Percentiles rank a stretch among this genome's conserved stretches.
Evolutionary conservation across 352 stramenopile species (phyloP).

Genomic region (Globisporangium cystogenes): DNA sequence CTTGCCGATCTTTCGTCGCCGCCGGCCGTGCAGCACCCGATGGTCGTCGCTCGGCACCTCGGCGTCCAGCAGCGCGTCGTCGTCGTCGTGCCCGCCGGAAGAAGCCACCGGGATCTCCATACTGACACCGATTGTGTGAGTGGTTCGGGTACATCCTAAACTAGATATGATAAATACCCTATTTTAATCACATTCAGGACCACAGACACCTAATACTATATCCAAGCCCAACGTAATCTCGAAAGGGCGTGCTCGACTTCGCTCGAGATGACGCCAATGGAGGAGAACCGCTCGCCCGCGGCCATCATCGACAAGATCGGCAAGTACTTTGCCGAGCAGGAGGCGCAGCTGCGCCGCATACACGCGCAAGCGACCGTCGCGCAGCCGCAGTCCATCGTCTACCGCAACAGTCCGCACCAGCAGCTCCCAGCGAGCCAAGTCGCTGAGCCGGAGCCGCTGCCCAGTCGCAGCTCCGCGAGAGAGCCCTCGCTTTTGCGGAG

Average conservation of each 20-base stretch:
- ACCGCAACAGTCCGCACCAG: background rate
- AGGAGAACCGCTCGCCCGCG: too few relatives aligned
- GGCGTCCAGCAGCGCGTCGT: slow-evolving; percentile 3
- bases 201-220: too few relatives aligned
- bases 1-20: slow-evolving; percentile 51
- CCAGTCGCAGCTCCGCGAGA: background rate
- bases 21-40: slow-evolving; percentile 6
- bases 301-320: slow-evolving; percentile 63
- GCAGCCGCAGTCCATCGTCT: background rate
- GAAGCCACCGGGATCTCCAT: too few relatives aligned
- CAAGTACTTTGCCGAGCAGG: slow-evolving; percentile 60
- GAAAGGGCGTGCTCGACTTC: too few relatives aligned
- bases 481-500: background rate
- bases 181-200: too few relatives aligned
- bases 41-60: background rate
- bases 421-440: background rate
- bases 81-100: slow-evolving; percentile 10
- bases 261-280: too few relatives aligned
- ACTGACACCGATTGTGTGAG: too few relatives aligned
- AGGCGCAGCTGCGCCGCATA: slow-evolving; percentile 43
- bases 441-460: background rate
- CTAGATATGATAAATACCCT: too few relatives aligned
- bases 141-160: too few relatives aligned
- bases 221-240: too few relatives aligned
- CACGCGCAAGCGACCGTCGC: slow-evolving; percentile 15